Percentiles rank a stretch among this genome's conserved stretches.
phyloP scores from a whole-genome alignment of 1,284 basidiomycete genomes.

The Ganoderma resinaceum region DNA sequence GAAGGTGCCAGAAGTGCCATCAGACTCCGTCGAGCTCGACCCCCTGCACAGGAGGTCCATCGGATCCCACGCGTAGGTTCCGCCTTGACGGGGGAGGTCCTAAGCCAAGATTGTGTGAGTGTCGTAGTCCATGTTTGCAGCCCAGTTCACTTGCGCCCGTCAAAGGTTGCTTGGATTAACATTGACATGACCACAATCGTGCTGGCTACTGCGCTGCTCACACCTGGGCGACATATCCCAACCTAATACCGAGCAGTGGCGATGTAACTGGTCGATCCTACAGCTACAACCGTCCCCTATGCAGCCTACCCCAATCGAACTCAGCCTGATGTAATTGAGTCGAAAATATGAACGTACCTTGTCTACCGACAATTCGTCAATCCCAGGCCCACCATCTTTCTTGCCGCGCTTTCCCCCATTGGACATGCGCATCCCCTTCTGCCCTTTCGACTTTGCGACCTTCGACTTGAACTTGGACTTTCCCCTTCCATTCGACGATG shows the following conservation, averaged over 20 bases:
- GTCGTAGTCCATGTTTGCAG: too few species aligned
- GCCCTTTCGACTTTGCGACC: too few species aligned
- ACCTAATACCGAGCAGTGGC: too few species aligned
- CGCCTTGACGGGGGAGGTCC: too few species aligned
- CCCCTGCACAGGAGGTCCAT: too few species aligned
- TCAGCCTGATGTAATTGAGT: background rate
- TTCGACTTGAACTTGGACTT: background rate
- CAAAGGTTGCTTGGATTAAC: background rate
- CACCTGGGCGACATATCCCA: too few species aligned
- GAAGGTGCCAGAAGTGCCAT: too few species aligned
- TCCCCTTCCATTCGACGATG: background rate
- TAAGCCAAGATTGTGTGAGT: too few species aligned
- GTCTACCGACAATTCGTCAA: background rate
- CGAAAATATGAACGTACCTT: background rate
- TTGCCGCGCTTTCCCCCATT: too few species aligned
- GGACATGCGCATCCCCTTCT: background rate
- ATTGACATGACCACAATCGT: background rate
- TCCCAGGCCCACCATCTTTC: too few species aligned
- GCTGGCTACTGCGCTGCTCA: background rate
- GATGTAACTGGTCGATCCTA: background rate
- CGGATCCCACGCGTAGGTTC: too few species aligned
- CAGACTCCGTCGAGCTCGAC: too few species aligned
- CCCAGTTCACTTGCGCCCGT: background rate
- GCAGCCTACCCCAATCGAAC: background rate
- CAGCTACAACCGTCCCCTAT: background rate